phyloP scores from a whole-genome alignment of 1,284 basidiomycete genomes.

The Ustilago vetiveriae region DNA sequence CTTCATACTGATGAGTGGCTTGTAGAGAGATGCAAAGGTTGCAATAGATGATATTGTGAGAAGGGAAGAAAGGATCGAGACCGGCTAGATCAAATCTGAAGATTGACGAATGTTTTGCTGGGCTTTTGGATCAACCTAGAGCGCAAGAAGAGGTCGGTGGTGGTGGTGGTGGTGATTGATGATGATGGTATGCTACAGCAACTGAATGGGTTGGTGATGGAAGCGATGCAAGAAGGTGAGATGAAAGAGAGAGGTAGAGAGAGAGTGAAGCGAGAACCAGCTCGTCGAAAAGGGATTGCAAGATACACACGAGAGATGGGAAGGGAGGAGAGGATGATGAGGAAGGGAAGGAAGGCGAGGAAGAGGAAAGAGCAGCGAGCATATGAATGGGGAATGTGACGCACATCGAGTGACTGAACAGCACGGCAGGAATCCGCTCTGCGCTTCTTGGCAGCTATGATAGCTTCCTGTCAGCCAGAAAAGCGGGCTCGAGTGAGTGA shows the following conservation, averaged over 20 bases:
- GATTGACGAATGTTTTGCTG: conserved; percentile 2
- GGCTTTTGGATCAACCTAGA: conserved; percentile 29
- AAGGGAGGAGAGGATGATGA: conserved; percentile 13
- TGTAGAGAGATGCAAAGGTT: conserved; percentile 6
- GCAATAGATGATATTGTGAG: background rate
- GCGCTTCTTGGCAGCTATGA: conserved; percentile 22
- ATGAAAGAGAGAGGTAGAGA: conserved; percentile 7
- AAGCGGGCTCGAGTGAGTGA: too few relatives aligned
- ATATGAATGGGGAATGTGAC: conserved; percentile 24
- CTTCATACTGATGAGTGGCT: conserved; percentile 28
- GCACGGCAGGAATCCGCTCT: conserved; percentile 15
- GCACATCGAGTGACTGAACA: conserved; percentile 13
- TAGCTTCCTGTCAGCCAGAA: too few relatives aligned
- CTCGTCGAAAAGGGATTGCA: conserved; percentile 22
- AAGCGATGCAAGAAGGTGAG: background rate
- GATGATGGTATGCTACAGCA: conserved; percentile 18
- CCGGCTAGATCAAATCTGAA: conserved; percentile 17
- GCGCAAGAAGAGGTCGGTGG: too few relatives aligned
- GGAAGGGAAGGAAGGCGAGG: conserved; percentile 9
- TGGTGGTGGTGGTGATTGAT: background rate
- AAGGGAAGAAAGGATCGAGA: conserved; percentile 13
- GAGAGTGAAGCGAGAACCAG: conserved; percentile 29
- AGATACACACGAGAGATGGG: conserved; percentile 21
- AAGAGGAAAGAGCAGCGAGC: conserved; percentile 1
- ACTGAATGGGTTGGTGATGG: background rate